Evolutionary conservation across 148 eudicot species (phyloP).

Genomic region (Camellia lanceoleosa): DNA sequence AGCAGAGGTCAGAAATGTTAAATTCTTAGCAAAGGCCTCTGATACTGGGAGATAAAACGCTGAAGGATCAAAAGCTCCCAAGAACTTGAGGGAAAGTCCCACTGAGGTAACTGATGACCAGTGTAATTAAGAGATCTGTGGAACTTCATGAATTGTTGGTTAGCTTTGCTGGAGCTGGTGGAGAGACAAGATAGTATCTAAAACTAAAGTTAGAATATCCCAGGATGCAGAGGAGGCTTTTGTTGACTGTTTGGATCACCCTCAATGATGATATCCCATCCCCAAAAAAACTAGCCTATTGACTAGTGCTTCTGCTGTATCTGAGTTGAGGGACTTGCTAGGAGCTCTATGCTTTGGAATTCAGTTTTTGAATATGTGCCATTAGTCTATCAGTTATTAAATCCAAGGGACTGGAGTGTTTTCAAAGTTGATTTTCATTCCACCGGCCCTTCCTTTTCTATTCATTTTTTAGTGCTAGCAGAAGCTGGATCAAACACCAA

Average conservation of each 20-base stretch:
- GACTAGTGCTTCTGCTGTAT: not conserved
- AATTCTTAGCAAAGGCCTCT: not conserved
- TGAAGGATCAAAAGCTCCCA: not conserved
- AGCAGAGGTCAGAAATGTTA: too few relatives aligned
- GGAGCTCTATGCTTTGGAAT: not conserved
- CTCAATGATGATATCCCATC: too few relatives aligned
- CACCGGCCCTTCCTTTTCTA: not conserved
- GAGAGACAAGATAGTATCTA: not conserved
- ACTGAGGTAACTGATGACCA: not conserved
- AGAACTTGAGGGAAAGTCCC: not conserved
- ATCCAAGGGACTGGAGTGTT: not conserved
- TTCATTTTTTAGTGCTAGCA: not conserved
- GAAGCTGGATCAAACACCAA: not conserved
- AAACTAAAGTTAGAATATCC: not conserved
- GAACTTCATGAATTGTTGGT: not conserved
- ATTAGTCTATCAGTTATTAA: not conserved
- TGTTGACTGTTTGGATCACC: not conserved
- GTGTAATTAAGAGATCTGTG: not conserved
- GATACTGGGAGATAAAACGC: not conserved
- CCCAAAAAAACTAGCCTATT: not conserved
- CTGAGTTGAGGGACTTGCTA: not conserved
- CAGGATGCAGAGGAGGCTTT: not conserved
- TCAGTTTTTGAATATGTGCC: not conserved
- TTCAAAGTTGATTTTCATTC: not conserved
- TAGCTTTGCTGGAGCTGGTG: not conserved